Conservation (phyloP, 2,329 filamentous ascomycete species). For the Leptographium procerum region DNA sequence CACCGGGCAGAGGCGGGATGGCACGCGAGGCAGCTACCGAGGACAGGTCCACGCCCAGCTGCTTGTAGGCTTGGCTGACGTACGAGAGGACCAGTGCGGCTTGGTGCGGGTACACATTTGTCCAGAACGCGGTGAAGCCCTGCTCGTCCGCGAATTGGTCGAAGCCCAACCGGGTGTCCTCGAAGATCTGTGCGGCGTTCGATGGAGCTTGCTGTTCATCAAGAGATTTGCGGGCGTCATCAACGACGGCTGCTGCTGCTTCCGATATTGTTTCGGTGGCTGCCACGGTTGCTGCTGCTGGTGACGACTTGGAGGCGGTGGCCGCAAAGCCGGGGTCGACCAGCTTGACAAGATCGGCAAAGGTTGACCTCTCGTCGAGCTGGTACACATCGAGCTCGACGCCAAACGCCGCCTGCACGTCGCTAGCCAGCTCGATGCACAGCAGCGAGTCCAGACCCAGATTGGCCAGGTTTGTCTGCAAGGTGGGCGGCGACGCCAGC, state of each 20-base stretch:
- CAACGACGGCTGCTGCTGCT: no score
- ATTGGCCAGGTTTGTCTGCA: conserved; percentile 20
- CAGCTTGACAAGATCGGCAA: not conserved
- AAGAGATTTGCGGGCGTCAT: not conserved
- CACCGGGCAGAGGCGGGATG: not conserved
- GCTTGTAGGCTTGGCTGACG: not conserved
- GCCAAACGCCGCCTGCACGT: conserved; percentile 27
- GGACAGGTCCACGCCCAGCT: not conserved
- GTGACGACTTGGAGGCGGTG: not conserved
- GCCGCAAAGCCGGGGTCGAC: not conserved
- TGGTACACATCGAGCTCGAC: conserved; percentile 10
- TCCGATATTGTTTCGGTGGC: no score
- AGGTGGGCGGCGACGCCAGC: no score
- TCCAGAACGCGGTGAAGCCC: conserved; percentile 1
- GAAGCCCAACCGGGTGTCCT: not conserved
- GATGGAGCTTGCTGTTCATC: no score
- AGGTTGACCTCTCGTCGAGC: no score
- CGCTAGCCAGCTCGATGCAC: conserved; percentile 33
- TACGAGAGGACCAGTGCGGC: not conserved
- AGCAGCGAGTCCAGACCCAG: conserved; percentile 39
- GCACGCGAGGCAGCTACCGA: not conserved
- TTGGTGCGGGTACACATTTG: not conserved
- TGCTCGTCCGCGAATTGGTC: not conserved
- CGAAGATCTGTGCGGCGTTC: not conserved
- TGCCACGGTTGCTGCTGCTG: not conserved